phyloP scores from a whole-genome alignment of 495 filamentous ascomycete genomes.

The Podospora pseudocomata region DNA sequence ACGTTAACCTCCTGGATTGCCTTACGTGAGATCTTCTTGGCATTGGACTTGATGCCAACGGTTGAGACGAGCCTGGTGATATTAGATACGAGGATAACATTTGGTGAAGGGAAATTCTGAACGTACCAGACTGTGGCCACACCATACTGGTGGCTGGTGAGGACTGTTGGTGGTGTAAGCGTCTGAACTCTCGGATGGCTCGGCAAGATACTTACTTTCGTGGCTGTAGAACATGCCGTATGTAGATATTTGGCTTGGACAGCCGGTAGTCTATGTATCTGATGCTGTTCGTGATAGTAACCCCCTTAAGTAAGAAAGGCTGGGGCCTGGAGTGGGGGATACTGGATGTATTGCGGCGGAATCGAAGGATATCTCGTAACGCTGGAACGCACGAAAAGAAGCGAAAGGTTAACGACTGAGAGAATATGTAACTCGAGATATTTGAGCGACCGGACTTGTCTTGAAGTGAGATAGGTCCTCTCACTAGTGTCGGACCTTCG shows the following conservation, averaged over 20 bases:
- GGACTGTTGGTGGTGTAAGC: slow-evolving; percentile 51
- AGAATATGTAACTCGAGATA: background rate
- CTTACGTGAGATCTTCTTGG: slow-evolving; percentile 75
- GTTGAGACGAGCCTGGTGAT: slow-evolving; percentile 81
- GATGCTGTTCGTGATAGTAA: background rate
- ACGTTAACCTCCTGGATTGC: slow-evolving; percentile 86
- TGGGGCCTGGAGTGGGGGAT: background rate
- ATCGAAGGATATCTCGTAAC: background rate
- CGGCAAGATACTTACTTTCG: slow-evolving; percentile 59
- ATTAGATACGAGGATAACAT: background rate
- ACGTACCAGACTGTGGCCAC: slow-evolving; percentile 91
- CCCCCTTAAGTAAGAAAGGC: too few species aligned
- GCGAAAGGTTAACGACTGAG: background rate
- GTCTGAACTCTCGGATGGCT: background rate
- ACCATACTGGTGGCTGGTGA: slow-evolving; percentile 83
- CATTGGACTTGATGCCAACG: slow-evolving; percentile 62
- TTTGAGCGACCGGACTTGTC: background rate
- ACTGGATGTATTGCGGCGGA: background rate
- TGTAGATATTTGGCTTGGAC: background rate
- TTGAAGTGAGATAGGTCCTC: background rate
- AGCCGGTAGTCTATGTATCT: background rate
- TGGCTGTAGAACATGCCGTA: slow-evolving; percentile 83
- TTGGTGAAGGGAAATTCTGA: background rate
- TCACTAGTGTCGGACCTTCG: background rate
- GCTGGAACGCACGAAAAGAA: background rate